Base-by-base conservation (phyloP, 1,284 basidiomycete species). In the Chondrostereum purpureum region DNA sequence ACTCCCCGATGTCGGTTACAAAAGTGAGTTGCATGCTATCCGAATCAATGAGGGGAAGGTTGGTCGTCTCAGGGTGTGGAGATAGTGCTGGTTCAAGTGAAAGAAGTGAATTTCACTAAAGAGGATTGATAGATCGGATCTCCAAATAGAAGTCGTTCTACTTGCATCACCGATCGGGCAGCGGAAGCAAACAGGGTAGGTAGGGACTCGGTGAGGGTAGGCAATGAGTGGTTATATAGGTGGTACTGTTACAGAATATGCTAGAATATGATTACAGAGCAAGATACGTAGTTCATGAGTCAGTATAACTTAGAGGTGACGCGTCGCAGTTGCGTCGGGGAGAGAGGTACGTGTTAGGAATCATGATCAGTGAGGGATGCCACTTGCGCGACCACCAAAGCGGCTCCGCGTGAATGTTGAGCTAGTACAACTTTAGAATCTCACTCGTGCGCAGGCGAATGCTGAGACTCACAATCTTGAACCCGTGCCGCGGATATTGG, bases 11-110 rank as follows among this genome's bases (percentile, higher is more conserved):
- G 46, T 92, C 88, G 44, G 73, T 88, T 35, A 83, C 64, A 57
- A 96, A 88, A 0, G 90, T 92, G 51, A 96, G 69, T 55, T 80
- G 73, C 90, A 95, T 94, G 48, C n/a, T n/a, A n/a, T 31, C n/a
- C n/a, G 27, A 31, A 31, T 31, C 27, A 8, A 31, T n/a, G n/a
- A 31, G 27, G n/a, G 27, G 27, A 31, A 31, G 27, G 8, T 31
- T 8, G 27, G n/a, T 31, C 27, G 27, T 8, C 27, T 31, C 27
- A 8, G n/a, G 27, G 27, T 31, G n/a, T 8, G 27, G n/a, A 8
- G 27, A 31, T 31, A n/a, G n/a, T n/a, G 27, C 8, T 31, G 27
- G 27, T 31, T n/a, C 27, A n/a, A 31, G 27, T 31, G 27, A 31
- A 8, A n/a, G 27, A 31, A n/a, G n/a, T n/a, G n/a, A n/a, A n/a